Percentiles rank a stretch among this genome's conserved stretches.
Evolutionary conservation across 192 early-diverging fungal genomes (phyloP).

Genomic region (Coemansia sp.): DNA sequence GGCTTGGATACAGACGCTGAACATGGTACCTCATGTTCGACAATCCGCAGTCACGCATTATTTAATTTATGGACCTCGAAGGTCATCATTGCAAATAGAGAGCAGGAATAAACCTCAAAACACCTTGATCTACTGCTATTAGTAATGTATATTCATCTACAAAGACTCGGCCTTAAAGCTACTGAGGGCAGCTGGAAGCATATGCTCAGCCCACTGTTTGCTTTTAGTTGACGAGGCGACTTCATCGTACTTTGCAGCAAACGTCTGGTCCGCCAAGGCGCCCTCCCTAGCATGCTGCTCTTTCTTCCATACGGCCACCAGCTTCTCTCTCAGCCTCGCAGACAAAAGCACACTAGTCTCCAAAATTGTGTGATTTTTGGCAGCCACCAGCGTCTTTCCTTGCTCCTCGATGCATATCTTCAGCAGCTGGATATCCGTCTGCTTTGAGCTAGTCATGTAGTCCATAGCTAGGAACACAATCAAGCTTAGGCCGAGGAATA

Average conservation of each 20-base stretch:
- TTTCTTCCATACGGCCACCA: conserved; percentile 30
- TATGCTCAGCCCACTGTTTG: conserved; percentile 36
- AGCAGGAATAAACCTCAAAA: not conserved
- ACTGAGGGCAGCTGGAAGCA: conserved; percentile 16
- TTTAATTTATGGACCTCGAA: too few species aligned
- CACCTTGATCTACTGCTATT: not conserved
- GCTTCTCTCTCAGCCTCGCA: conserved; percentile 23
- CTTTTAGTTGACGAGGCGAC: conserved; percentile 30
- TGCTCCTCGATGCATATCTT: conserved; percentile 30
- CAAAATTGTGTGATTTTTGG: conserved; percentile 45
- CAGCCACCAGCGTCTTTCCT: conserved; percentile 9
- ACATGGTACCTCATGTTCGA: not conserved
- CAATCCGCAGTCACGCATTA: too few species aligned
- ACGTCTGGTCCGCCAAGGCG: conserved; percentile 28
- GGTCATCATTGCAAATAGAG: too few species aligned
- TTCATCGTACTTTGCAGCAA: conserved; percentile 30
- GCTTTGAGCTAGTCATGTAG: conserved; percentile 38
- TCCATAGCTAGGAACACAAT: conserved; percentile 32
- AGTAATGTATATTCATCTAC: not conserved
- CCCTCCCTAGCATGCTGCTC: conserved; percentile 24
- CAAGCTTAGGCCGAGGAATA: conserved; percentile 26
- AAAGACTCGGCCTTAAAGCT: conserved; percentile 7
- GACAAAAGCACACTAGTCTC: conserved; percentile 38
- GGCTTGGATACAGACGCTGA: not conserved
- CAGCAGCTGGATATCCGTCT: conserved; percentile 51